These are phyloP conservation scores for Ophiostoma sp. DNA, from an alignment of 2,329 filamentous ascomycete species.

Conservation along the genomic window DNA sequence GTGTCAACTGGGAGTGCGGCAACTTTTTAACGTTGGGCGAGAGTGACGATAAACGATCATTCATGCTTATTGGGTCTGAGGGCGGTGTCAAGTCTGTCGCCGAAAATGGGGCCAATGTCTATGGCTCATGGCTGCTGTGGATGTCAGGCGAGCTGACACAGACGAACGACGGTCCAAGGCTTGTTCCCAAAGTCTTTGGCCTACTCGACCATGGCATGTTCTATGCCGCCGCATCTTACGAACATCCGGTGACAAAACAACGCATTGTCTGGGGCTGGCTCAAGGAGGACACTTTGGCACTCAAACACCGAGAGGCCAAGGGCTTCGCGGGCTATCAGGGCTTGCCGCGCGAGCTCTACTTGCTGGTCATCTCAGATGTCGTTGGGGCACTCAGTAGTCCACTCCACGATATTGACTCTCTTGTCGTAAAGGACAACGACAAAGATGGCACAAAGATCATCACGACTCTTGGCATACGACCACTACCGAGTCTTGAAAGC, in stretches of 20 bases:
- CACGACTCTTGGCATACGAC: neutral
- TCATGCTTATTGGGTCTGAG: neutral
- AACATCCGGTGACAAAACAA: neutral
- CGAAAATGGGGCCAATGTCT: neutral
- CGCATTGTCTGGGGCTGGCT: conserved; percentile 3
- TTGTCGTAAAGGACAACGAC: neutral
- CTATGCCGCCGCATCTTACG: neutral
- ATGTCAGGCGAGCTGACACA: neutral
- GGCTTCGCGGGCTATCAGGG: neutral
- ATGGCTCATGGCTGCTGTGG: neutral
- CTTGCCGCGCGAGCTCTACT: neutral
- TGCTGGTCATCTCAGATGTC: neutral
- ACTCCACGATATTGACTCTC: neutral
- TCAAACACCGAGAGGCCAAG: neutral
- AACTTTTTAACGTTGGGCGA: neutral
- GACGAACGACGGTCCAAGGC: neutral
- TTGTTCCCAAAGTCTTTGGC: neutral
- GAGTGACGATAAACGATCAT: neutral
- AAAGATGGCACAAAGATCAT: neutral
- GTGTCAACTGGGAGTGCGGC: conserved; percentile 12
- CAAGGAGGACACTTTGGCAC: neutral
- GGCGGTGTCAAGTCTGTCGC: neutral
- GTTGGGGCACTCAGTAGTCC: neutral
- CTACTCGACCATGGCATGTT: neutral
- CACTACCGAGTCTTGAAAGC: neutral